A percentile compares a stretch with the other conserved stretches of the same genome.
phyloP scores from a whole-genome alignment of 2,329 filamentous ascomycete genomes.

The Venturiaceae sp. region DNA sequence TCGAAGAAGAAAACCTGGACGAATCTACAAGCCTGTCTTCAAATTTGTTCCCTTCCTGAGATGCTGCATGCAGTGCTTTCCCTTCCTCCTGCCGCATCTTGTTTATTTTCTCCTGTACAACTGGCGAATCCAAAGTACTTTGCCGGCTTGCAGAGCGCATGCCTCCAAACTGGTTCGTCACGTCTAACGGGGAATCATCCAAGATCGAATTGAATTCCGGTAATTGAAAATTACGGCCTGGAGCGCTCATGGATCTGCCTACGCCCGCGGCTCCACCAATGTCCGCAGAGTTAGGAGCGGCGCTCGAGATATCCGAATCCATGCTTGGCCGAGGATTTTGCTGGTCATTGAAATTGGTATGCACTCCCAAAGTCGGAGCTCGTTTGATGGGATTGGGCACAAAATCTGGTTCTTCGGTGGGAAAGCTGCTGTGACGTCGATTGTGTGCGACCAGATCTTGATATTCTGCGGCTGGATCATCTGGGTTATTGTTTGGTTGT shows the following conservation, averaged over 20 bases:
- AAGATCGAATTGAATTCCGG: not conserved
- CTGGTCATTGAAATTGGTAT: slow-evolving; percentile 36
- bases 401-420: slow-evolving; percentile 32
- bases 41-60: slow-evolving; percentile 16
- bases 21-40: slow-evolving; percentile 7
- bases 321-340: slow-evolving; percentile 25
- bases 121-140: not conserved
- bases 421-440: not conserved
- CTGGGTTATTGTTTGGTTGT: not conserved
- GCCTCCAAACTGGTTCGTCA: not conserved
- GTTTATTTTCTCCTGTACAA: slow-evolving; percentile 21
- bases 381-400: slow-evolving; percentile 44
- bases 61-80: slow-evolving; percentile 35
- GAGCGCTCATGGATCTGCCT: not conserved
- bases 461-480: not conserved
- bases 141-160: not conserved
- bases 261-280: not conserved
- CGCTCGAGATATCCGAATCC: slow-evolving; percentile 8
- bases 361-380: slow-evolving; percentile 28
- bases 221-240: not conserved
- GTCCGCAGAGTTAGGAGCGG: not conserved
- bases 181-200: not conserved
- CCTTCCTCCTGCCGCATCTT: slow-evolving; percentile 45
- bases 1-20: not conserved
- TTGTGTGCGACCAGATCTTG: slow-evolving; percentile 6